Conservation (phyloP, 75 land plant genomes). For the Selaginella moellendorffii region DNA sequence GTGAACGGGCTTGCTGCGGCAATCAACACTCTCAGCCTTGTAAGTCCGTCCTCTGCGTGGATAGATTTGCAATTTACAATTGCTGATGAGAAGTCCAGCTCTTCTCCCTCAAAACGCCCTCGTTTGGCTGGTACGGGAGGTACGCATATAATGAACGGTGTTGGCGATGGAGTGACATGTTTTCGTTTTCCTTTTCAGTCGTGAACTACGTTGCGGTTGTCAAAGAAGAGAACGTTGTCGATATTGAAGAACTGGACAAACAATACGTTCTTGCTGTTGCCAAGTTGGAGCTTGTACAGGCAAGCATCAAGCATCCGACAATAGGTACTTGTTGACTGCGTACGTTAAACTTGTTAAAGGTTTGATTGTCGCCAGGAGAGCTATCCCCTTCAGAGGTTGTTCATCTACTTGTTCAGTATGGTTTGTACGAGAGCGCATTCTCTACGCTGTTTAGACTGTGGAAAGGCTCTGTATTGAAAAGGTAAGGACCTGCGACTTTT, state of each 20-base stretch:
- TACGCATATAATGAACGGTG: conserved; percentile 29
- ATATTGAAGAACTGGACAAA: conserved; percentile 56
- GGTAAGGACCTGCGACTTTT: conserved; percentile 33
- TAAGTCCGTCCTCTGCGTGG: conserved; percentile 71
- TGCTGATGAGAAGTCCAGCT: conserved; percentile 11
- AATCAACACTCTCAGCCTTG: conserved; percentile 77
- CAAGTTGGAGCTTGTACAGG: conserved; percentile 40
- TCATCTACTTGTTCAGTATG: conserved; percentile 39
- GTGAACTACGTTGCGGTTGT: not conserved
- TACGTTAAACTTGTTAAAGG: not conserved
- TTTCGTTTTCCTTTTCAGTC: not conserved
- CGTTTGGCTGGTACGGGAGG: conserved; percentile 16
- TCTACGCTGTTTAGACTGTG: conserved; percentile 66
- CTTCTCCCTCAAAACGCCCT: conserved; percentile 40
- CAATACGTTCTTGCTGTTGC: conserved; percentile 58
- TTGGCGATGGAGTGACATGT: not conserved
- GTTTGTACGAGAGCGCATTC: conserved; percentile 76
- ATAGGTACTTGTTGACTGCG: conserved; percentile 22
- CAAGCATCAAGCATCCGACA: conserved; percentile 35
- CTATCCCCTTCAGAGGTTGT: conserved; percentile 41
- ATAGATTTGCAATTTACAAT: conserved; percentile 30
- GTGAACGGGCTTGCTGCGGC: conserved; percentile 52
- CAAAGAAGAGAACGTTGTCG: conserved; percentile 14
- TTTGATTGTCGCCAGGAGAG: conserved; percentile 28
- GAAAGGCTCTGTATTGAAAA: conserved; percentile 59